Base-by-base conservation (phyloP, 306 rosid genomes). In the Fragaria ananassa region DNA sequence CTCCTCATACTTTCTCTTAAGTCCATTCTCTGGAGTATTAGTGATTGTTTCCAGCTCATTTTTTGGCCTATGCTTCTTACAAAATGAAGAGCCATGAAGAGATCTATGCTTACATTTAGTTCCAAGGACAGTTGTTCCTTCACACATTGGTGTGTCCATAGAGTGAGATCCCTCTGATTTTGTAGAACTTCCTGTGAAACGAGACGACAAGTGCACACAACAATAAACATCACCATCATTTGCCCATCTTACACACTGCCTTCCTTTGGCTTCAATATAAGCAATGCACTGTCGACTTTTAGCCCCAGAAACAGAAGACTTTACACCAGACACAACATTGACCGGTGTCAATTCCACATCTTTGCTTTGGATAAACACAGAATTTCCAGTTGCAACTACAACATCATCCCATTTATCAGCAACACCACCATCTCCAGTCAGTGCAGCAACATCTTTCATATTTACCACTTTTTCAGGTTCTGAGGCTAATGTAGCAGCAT, bases 171-270 rank as follows among this genome's bases (percentile, higher is more conserved):
- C 88, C 77, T 91, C 93, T 47, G 88, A 76, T 78, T 79, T 89
- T 37, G 86, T 81, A 62, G 97, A 85, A 85, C 84, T 88, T 60
- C 92, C 89, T 42, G 84, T 58, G 81, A 92, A 96, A 34, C 99
- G 97, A 47, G 98, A 89, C 7, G 98, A 90, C 83, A 96, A 80
- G 86, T 96, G 99, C 54, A 92, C 98, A 78, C 99, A 96, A 76
- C 99, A 96, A 80, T 92, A 96, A 70, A 96, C 98, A 85, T 96
- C 99, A 75, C 98, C 98, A 65, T 96, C 99, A 77, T 92, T 96
- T 51, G 99, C 99, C 99, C 97, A 96, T 83, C 99, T 89, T 79
- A 96, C 99, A 79, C 99, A 96, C 78, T 91, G 99, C 84, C 99
- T 89, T 78, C 99, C 98, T 86, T 96, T 96, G 53, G 98, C 76